Evolutionary conservation across 2,329 filamentous ascomycete genomes (phyloP), one percentile per base, ranked within the genome.

Genomic region (Aspergillus glaucus): DNA sequence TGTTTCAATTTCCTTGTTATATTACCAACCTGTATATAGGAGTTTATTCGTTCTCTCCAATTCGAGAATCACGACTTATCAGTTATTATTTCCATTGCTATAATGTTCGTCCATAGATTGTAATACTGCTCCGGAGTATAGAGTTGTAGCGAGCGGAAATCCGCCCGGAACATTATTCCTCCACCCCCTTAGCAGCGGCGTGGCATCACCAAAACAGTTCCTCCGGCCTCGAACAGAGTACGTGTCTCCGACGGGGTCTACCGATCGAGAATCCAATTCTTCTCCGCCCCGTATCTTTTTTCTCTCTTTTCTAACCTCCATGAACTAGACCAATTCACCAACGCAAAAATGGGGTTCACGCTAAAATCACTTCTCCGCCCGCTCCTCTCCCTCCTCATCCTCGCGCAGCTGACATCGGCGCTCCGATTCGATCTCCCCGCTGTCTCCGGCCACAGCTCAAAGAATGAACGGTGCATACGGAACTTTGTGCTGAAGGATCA

Each of bases 401-500:
- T 70, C 32, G 54, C 66, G 9, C 64, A 69, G 46, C 54, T 74
- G 37, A 64, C 75, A 37, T 72, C 74, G 37, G 90, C 90, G 51
- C 83, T 98, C 63, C 96, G 95, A 77, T 96, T 98, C 79, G 93
- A 98, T 64, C 82, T 98, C 53, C 73, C 81, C 62, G 88, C 90
- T 41, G 70, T 73, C 50, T 76, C 80, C 53, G 78, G 80, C 68
- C 82, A 85, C 61, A 70, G 70, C 21, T 14, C n/a, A 42, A 82
- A 79, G 63, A 81, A 85, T 65, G 87, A 92, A 74, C 82, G 92
- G 75, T 98, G 93, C 76, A 87, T 98, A 70, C 84, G 92, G 69
- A 98, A 98, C 76, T 98, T 96, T 70, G 91, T 96, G 57, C 80
- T 82, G 53, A 87, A 84, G 72, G 90, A 96, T 66, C 95, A 93